phyloP scores from a whole-genome alignment of 306 rosid genomes.

The Rubus parviflorus region DNA sequence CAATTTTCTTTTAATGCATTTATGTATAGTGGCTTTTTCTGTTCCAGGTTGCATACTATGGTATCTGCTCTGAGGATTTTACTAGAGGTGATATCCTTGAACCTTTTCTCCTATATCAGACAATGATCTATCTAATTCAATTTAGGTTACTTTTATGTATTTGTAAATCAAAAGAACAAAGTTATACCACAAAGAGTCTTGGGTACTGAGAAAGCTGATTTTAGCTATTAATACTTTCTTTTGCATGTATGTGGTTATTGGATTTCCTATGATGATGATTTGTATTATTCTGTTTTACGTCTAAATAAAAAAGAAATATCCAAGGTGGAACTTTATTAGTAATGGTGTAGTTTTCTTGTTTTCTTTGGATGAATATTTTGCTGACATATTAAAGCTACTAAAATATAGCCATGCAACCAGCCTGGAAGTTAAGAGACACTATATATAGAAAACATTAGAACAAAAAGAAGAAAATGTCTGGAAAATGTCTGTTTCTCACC shows the following conservation, averaged over 20 bases:
- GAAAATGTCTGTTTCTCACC: conserved; percentile 19
- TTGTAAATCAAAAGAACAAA: conserved; percentile 19
- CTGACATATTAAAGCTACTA: conserved; percentile 23
- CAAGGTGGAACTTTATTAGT: background rate
- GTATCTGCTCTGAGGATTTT: conserved; percentile 32
- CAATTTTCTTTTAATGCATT: conserved; percentile 12
- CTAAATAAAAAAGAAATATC: background rate
- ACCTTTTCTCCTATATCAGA: conserved; percentile 24
- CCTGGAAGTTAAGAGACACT: conserved; percentile 24
- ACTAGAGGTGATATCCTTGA: conserved; percentile 27
- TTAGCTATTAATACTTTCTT: background rate
- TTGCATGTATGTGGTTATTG: background rate
- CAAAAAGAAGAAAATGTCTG: conserved; percentile 7
- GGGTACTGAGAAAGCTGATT: background rate
- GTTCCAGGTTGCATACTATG: conserved; percentile 33
- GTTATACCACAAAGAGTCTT: background rate
- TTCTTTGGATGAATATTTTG: background rate
- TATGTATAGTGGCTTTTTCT: conserved; percentile 49
- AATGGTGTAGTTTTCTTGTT: background rate
- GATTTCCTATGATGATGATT: background rate
- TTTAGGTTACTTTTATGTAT: conserved; percentile 22
- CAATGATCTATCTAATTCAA: conserved; percentile 30
- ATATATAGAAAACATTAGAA: conserved; percentile 34
- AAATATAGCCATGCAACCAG: conserved; percentile 20
- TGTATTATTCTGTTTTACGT: background rate